Evolutionary conservation across 805 yeast species (phyloP).

Genomic region (Grigorovia humatica): DNA sequence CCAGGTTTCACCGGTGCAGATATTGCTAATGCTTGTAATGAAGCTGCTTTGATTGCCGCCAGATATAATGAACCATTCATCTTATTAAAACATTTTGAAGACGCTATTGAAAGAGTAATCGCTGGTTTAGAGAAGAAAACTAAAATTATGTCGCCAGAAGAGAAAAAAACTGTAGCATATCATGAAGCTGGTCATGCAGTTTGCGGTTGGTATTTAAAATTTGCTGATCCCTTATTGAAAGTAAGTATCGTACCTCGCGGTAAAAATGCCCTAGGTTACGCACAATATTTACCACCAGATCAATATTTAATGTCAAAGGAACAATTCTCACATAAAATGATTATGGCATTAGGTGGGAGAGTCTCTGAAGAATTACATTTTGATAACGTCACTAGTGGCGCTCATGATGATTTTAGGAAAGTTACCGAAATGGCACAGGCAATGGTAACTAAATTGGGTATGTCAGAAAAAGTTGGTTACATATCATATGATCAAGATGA

Average conservation of each 20-base stretch:
- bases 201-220: conserved; percentile 84
- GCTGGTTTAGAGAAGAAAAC: conserved; percentile 90
- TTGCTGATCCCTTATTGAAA: conserved; percentile 83
- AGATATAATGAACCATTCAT: conserved; percentile 57
- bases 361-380: conserved; percentile 87
- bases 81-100: conserved; percentile 67
- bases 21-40: conserved; percentile 89
- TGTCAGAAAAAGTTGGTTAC: conserved; percentile 72
- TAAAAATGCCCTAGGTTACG: conserved; percentile 91
- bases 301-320: conserved; percentile 66
- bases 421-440: conserved; percentile 80
- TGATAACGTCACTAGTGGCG: conserved; percentile 82
- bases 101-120: conserved; percentile 87
- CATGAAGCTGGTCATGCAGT: conserved; percentile 97
- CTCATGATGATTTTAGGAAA: conserved; percentile 85
- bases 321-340: conserved; percentile 74
- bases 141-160: conserved; percentile 65
- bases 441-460: conserved; percentile 82
- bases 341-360: conserved; percentile 91
- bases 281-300: conserved; percentile 88
- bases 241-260: conserved; percentile 95
- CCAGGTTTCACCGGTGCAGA: conserved; percentile 97
- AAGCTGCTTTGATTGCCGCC: conserved; percentile 90
- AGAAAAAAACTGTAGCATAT: conserved; percentile 78
- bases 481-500: conserved; percentile 35